A percentile compares a stretch with the other conserved stretches of the same genome.
These are phyloP conservation scores for Acrodontium crateriforme DNA, from an alignment of 2,329 filamentous ascomycete genomes.

Conservation along the genomic window DNA sequence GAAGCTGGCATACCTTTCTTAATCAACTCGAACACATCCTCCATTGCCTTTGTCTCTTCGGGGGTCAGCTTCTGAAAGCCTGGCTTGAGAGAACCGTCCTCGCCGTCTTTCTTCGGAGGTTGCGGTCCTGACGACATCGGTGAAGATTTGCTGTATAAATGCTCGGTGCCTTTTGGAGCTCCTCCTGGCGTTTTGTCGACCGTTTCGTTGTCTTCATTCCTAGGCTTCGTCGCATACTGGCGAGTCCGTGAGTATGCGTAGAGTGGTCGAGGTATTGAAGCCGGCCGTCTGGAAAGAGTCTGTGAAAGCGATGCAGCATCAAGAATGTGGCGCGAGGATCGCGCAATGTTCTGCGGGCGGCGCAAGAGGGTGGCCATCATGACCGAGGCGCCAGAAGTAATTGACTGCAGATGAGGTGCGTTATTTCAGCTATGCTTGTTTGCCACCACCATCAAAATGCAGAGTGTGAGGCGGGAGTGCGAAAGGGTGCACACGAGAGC, in stretches of 20 bases:
- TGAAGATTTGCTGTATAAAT: constrained; percentile 30
- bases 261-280: constrained; percentile 28
- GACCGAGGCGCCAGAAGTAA: not conserved
- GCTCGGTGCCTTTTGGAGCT: constrained; percentile 30
- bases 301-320: constrained; percentile 21
- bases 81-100: constrained; percentile 22
- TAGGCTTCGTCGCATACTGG: constrained; percentile 31
- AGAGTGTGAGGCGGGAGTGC: too few relatives aligned
- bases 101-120: constrained; percentile 23
- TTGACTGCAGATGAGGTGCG: not conserved
- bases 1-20: constrained; percentile 46
- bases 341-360: constrained; percentile 20
- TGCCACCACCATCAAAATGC: too few relatives aligned
- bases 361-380: constrained; percentile 23
- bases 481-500: too few relatives aligned
- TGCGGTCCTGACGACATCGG: constrained; percentile 24
- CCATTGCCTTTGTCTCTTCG: constrained; percentile 44
- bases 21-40: constrained; percentile 42
- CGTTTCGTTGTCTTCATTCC: constrained; percentile 26
- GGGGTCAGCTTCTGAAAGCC: constrained; percentile 34
- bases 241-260: constrained; percentile 30
- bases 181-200: constrained; percentile 20
- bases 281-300: constrained; percentile 22
- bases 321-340: constrained; percentile 20
- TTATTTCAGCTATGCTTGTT: too few relatives aligned